Evolutionary conservation across 1,139 yeast species (phyloP).

Genomic region (Yamadazyma buinensis): DNA sequence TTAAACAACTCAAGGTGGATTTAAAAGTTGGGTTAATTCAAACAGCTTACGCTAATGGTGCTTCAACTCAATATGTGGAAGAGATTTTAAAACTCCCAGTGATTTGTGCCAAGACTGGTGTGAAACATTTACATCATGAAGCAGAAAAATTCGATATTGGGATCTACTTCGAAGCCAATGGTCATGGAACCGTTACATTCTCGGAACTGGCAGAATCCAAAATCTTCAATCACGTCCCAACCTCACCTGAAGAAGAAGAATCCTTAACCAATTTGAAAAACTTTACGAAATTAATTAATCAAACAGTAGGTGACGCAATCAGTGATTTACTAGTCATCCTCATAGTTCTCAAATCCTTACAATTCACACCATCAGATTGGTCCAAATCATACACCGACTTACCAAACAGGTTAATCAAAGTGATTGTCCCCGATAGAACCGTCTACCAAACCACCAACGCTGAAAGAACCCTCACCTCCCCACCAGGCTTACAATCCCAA

Average conservation of each 20-base stretch:
- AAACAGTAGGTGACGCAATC: constrained; percentile 96
- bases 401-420: constrained; percentile 82
- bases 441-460: constrained; percentile 85
- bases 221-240: constrained; percentile 22
- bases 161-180: constrained; percentile 95
- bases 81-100: constrained; percentile 70
- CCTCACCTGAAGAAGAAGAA: constrained; percentile 21
- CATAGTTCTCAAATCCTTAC: constrained; percentile 56
- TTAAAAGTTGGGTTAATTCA: constrained; percentile 82
- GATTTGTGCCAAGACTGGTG: constrained; percentile 92
- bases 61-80: constrained; percentile 71
- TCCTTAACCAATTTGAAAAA: constrained; percentile 53
- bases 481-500: constrained; percentile 69
- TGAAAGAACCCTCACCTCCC: constrained; percentile 75
- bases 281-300: constrained; percentile 75
- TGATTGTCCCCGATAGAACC: constrained; percentile 76
- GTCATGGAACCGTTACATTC: constrained; percentile 96
- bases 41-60: constrained; percentile 97
- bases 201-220: constrained; percentile 50
- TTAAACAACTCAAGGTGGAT: constrained; percentile 34
- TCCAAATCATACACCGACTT: constrained; percentile 72
- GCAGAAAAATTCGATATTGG: constrained; percentile 86
- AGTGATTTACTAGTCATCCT: constrained; percentile 81
- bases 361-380: constrained; percentile 67
- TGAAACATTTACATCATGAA: constrained; percentile 88